Base-by-base conservation (phyloP, 805 yeast genomes). In the Jamesozyma gamospora region DNA sequence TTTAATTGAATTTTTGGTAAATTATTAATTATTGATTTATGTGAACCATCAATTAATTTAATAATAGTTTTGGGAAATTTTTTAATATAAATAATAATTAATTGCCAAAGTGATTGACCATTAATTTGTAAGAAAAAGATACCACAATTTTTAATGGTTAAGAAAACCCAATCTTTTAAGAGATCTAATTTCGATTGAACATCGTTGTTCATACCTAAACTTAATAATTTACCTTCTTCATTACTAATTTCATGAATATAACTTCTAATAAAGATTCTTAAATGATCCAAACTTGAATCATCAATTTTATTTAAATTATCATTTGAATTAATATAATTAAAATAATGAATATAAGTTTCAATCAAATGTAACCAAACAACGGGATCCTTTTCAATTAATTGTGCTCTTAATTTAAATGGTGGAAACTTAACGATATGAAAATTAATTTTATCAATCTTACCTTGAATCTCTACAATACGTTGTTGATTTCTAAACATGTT, bases 311-410 rank as follows among this genome's bases (percentile, higher is more conserved):
- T 58, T 9, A 67, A 48, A 28, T 63, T 63, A 5, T 64, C 56
- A n/a, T 36, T 35, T 25, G n/a, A 26, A 12, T 12, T 56, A 46
- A 2, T 55, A 42, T 64, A 72, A 41, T 71, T 65, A 48, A 77
- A 70, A 16, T 75, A 63, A 14, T 53, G 56, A 40, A 81, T 74
- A 56, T 80, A 82, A 3, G 74, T 73, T 47, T 79, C 84, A 14
- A 82, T 58, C 16, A 80, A 60, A 55, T 81, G 86, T 4, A 73
- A 80, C 87, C 90, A 82, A 8, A 82, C 82, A 17, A 82, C 87
- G 0, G 94, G 94, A 53, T 82, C 94, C 44, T 75, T 82, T 52
- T 82, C 92, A 6, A 80, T 78, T 53, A 82, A 63, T n/a, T 85
- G 76, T 0, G 88, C 82, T 28, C 92, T 65, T 21, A 82, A 67